phyloP scores from a whole-genome alignment of 345 rosid genomes.

The Sisymbrium altissimum region DNA sequence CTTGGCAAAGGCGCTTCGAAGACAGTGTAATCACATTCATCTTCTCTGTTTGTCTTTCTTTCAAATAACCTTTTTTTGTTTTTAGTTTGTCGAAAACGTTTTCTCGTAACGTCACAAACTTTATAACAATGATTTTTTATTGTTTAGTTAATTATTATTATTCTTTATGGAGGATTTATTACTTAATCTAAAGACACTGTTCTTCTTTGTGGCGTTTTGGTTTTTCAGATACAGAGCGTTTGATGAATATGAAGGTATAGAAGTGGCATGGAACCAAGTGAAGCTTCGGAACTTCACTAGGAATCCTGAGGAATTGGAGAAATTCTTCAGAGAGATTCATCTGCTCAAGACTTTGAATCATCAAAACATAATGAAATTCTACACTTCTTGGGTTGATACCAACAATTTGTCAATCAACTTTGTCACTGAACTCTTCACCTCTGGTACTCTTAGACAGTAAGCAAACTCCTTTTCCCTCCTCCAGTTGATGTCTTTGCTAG shows the following conservation, averaged over 20 bases:
- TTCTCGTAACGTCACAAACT: slow-evolving; percentile 3
- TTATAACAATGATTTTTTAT: background rate
- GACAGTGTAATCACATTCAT: slow-evolving; percentile 69
- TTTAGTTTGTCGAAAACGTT: slow-evolving; percentile 1
- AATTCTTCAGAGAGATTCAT: slow-evolving; percentile 93
- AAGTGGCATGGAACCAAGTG: slow-evolving; percentile 99
- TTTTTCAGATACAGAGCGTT: slow-evolving; percentile 66
- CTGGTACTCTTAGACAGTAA: slow-evolving; percentile 93
- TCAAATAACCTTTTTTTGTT: background rate
- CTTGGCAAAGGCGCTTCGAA: slow-evolving; percentile 97
- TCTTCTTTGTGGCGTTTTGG: slow-evolving; percentile 9
- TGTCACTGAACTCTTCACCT: slow-evolving; percentile 94
- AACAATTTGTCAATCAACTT: slow-evolving; percentile 82
- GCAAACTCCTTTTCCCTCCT: background rate
- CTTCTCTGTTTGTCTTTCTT: slow-evolving; percentile 11
- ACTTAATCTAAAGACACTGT: slow-evolving; percentile 9
- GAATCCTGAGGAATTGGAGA: slow-evolving; percentile 84
- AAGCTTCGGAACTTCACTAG: slow-evolving; percentile 86
- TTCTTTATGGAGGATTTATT: background rate
- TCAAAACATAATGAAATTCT: slow-evolving; percentile 88
- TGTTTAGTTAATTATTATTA: background rate
- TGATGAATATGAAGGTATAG: slow-evolving; percentile 91
- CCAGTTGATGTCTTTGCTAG: background rate
- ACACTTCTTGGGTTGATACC: slow-evolving; percentile 91
- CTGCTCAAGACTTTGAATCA: slow-evolving; percentile 88